phyloP scores from a whole-genome alignment of 225 moss, liverwort and hornwort species.

The Physcomitrellopsis africana region DNA sequence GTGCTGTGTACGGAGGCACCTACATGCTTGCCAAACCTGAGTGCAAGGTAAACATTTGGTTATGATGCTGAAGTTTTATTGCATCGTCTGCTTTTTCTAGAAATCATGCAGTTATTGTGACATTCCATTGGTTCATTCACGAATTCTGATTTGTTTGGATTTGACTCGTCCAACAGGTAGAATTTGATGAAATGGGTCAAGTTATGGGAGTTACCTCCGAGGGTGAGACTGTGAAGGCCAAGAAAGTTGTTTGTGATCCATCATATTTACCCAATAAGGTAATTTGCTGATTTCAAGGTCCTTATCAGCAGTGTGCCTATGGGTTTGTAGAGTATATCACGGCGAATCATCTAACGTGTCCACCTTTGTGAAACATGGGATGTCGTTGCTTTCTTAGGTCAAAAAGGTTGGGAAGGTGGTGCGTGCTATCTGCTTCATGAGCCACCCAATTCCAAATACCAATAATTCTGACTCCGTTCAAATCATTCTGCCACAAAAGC shows the following conservation, averaged over 20 bases:
- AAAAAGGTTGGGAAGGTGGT: conserved; percentile 80
- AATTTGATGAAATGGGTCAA: conserved; percentile 78
- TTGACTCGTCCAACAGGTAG: conserved; percentile 46
- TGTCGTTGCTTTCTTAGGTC: conserved; percentile 39
- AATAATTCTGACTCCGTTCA: conserved; percentile 65
- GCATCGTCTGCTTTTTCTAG: neutral
- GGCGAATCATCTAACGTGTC: neutral
- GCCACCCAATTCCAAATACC: conserved; percentile 71
- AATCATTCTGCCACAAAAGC: conserved; percentile 76
- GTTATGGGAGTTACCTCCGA: conserved; percentile 72
- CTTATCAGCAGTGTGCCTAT: neutral
- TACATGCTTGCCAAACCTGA: conserved; percentile 81
- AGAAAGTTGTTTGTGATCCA: conserved; percentile 76
- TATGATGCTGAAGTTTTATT: neutral
- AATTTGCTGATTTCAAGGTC: neutral
- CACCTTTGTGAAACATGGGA: neutral
- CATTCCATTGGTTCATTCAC: neutral
- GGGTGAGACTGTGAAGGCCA: conserved; percentile 68
- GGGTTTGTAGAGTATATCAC: neutral
- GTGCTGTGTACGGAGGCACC: conserved; percentile 77
- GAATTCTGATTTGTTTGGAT: neutral
- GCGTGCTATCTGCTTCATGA: conserved; percentile 77
- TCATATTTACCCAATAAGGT: conserved; percentile 81
- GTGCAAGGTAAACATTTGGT: conserved; percentile 49
- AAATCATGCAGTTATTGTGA: neutral